A percentile compares a stretch with the other conserved stretches of the same genome.
phyloP scores from a whole-genome alignment of 257 asterid genomes.

The Marsdenia floribunda region DNA sequence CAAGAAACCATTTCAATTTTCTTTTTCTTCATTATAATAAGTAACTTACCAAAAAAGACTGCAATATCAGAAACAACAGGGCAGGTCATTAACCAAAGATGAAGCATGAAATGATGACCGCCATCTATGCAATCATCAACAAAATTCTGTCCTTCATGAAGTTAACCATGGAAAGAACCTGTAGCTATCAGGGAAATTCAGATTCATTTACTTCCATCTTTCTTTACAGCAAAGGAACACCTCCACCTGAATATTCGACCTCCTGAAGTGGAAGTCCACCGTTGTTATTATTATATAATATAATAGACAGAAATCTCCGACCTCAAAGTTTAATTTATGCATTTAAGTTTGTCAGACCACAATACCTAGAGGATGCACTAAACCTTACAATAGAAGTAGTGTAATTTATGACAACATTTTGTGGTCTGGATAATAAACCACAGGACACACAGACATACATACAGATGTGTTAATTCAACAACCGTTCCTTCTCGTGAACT shows the following conservation, averaged over 20 bases:
- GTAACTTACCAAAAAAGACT: too few relatives aligned
- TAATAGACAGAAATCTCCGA: neutral
- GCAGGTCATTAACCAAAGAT: neutral
- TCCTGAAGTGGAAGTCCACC: slow-evolving; percentile 40
- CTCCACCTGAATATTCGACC: slow-evolving; percentile 95
- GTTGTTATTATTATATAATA: too few relatives aligned
- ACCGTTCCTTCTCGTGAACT: too few relatives aligned
- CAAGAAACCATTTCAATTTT: too few relatives aligned
- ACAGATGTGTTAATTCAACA: too few relatives aligned
- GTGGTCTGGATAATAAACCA: too few relatives aligned
- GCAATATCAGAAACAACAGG: neutral
- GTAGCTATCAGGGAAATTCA: neutral
- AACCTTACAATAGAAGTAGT: too few relatives aligned
- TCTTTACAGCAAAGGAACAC: slow-evolving; percentile 46
- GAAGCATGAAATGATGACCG: neutral
- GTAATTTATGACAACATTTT: too few relatives aligned
- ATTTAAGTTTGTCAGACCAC: neutral
- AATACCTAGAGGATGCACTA: too few relatives aligned
- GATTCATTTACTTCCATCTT: neutral
- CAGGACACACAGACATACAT: too few relatives aligned
- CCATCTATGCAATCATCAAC: neutral
- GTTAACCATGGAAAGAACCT: neutral
- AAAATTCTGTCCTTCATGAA: too few relatives aligned
- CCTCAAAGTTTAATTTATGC: neutral
- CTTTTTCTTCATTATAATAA: too few relatives aligned